phyloP scores from a whole-genome alignment of 257 asterid genomes.

The Forsythia viridissima region DNA sequence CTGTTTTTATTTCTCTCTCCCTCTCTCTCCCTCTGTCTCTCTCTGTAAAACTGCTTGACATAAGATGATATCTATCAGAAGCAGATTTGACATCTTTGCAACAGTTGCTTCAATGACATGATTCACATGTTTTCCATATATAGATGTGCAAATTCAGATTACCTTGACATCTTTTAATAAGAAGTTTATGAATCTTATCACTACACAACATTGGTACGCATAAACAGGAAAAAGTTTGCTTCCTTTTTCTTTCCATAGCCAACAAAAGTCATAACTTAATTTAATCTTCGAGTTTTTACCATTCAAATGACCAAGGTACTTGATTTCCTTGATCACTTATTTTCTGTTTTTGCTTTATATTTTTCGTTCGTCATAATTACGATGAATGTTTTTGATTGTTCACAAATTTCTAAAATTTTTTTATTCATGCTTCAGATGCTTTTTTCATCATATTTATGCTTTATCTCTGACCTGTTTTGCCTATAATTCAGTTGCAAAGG shows the following conservation, averaged over 20 bases:
- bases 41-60: slow-evolving; percentile 7
- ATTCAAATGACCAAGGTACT: not conserved
- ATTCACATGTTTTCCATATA: not conserved
- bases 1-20: not conserved
- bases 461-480: slow-evolving; percentile 23
- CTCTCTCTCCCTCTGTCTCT: slow-evolving; percentile 1
- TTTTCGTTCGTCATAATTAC: not conserved
- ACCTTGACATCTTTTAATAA: not conserved
- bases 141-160: not conserved
- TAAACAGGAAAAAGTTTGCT: not conserved
- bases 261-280: not conserved
- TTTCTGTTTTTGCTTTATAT: not conserved
- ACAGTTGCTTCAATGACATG: not conserved
- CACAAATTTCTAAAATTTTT: not conserved
- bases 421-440: not conserved
- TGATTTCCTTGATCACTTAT: not conserved
- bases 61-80: not conserved
- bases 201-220: not conserved
- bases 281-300: not conserved
- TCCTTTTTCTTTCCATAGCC: not conserved
- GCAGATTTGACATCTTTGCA: not conserved
- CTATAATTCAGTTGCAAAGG: slow-evolving; percentile 79
- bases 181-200: not conserved
- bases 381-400: not conserved
- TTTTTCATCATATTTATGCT: not conserved